phyloP scores from a whole-genome alignment of 257 asterid genomes.

The Solanum neorickii region DNA sequence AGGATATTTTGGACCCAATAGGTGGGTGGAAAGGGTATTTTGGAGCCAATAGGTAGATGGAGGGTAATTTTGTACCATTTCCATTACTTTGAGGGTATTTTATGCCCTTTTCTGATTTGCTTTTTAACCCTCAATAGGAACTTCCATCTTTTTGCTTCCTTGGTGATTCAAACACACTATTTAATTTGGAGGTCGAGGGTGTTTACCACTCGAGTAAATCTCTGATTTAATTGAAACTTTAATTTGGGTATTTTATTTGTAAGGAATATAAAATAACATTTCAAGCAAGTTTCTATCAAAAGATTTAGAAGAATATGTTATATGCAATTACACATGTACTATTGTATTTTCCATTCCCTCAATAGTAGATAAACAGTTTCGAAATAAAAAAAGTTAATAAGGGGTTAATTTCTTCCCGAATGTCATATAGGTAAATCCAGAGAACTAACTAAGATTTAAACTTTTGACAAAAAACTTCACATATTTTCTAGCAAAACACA shows the following conservation, averaged over 20 bases:
- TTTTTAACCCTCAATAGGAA: neutral
- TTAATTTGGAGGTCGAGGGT: neutral
- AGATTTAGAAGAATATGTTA: neutral
- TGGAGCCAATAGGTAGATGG: too few species aligned
- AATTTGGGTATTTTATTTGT: neutral
- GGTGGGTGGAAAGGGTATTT: too few species aligned
- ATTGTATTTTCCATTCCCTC: neutral
- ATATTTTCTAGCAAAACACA: neutral
- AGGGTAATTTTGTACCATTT: too few species aligned
- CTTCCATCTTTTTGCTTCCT: neutral
- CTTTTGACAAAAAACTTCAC: neutral
- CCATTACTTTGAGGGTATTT: too few species aligned
- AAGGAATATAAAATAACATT: too few species aligned
- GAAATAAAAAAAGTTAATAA: neutral
- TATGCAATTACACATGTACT: neutral
- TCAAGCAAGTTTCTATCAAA: neutral
- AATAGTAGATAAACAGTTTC: neutral
- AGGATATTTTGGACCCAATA: too few species aligned
- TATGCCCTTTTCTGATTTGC: too few species aligned
- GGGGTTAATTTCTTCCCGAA: neutral
- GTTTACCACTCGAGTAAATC: neutral
- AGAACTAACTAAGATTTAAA: neutral
- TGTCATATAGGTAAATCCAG: neutral
- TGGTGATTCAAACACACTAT: neutral
- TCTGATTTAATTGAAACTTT: too few species aligned